Percentiles rank a stretch among this genome's conserved stretches.
phyloP scores from a whole-genome alignment of 2,329 filamentous ascomycete genomes.

The Aspergillus piperis region DNA sequence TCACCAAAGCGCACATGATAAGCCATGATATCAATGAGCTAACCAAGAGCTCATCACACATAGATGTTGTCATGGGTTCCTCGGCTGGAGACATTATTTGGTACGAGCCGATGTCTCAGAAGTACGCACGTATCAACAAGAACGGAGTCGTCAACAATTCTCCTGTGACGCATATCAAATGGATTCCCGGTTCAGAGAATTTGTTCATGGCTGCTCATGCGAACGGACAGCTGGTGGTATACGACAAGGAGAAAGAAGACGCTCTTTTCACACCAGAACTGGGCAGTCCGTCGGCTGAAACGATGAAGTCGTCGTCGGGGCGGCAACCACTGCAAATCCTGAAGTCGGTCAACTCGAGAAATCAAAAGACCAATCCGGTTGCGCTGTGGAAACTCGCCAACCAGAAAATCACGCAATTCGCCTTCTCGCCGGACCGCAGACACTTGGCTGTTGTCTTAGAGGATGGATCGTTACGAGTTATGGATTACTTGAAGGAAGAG shows the following conservation, averaged over 20 bases:
- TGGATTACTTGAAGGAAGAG: slow-evolving; percentile 91
- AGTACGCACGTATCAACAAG: slow-evolving; percentile 94
- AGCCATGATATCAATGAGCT: slow-evolving; percentile 88
- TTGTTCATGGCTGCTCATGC: slow-evolving; percentile 89
- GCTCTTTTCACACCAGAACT: slow-evolving; percentile 72
- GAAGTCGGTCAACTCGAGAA: slow-evolving; percentile 91
- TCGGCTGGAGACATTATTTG: slow-evolving; percentile 96
- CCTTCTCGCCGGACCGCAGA: slow-evolving; percentile 85
- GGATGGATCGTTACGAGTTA: slow-evolving; percentile 83
- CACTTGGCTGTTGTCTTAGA: slow-evolving; percentile 90
- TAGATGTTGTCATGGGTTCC: slow-evolving; percentile 93
- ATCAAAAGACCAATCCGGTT: slow-evolving; percentile 90
- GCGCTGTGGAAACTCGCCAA: slow-evolving; percentile 91
- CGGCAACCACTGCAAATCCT: slow-evolving; percentile 64
- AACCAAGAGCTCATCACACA: slow-evolving; percentile 76
- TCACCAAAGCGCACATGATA: slow-evolving; percentile 92
- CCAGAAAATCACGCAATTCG: slow-evolving; percentile 84
- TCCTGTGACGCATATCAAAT: slow-evolving; percentile 82
- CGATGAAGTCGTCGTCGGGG: slow-evolving; percentile 28
- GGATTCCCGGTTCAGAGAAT: slow-evolving; percentile 93
- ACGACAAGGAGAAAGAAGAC: slow-evolving; percentile 97
- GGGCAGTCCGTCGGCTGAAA: slow-evolving; percentile 29
- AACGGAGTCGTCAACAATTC: slow-evolving; percentile 89
- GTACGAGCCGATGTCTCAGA: slow-evolving; percentile 96
- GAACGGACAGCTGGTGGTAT: slow-evolving; percentile 87